phyloP scores from a whole-genome alignment of 2,329 filamentous ascomycete species.

The Phyllosticta ampelicida region DNA sequence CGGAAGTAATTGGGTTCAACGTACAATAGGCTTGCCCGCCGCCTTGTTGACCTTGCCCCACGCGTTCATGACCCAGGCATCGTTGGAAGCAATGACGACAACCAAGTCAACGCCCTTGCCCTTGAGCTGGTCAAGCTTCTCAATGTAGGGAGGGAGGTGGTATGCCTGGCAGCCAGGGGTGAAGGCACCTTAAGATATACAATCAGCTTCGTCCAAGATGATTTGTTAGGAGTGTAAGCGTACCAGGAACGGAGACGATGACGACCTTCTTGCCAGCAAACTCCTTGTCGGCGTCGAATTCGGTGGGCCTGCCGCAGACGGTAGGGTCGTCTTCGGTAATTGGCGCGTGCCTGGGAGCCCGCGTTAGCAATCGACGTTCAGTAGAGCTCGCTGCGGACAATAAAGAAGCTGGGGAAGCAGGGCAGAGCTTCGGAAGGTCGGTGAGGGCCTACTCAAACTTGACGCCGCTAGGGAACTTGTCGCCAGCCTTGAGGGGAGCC shows the following conservation, averaged over 20 bases:
- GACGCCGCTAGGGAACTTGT: slow-evolving; percentile 71
- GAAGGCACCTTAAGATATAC: slow-evolving; percentile 53
- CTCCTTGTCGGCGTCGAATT: slow-evolving; percentile 70
- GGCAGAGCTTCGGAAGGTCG: not conserved
- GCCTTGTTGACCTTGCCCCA: slow-evolving; percentile 83
- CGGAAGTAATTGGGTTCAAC: slow-evolving; percentile 12
- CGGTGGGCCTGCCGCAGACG: slow-evolving; percentile 65
- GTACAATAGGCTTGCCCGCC: slow-evolving; percentile 57
- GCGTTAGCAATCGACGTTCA: not conserved
- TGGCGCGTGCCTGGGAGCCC: slow-evolving; percentile 55
- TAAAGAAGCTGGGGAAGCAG: not conserved
- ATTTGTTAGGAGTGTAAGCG: slow-evolving; percentile 10
- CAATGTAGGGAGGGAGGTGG: slow-evolving; percentile 73
- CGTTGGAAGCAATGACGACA: slow-evolving; percentile 74
- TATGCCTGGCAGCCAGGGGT: slow-evolving; percentile 74
- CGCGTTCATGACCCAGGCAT: slow-evolving; percentile 76
- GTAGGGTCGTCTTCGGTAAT: slow-evolving; percentile 63
- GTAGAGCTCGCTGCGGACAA: not conserved
- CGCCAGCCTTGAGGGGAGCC: slow-evolving; percentile 66
- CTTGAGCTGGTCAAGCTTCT: slow-evolving; percentile 59
- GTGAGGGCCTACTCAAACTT: slow-evolving; percentile 54
- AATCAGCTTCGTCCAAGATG: not conserved
- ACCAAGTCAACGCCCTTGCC: slow-evolving; percentile 74
- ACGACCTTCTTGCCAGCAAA: slow-evolving; percentile 62
- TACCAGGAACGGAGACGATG: slow-evolving; percentile 56